A percentile compares a stretch with the other conserved stretches of the same genome.
Evolutionary conservation across 106 monocot genomes (phyloP).

Genomic region (Dioscorea alata): DNA sequence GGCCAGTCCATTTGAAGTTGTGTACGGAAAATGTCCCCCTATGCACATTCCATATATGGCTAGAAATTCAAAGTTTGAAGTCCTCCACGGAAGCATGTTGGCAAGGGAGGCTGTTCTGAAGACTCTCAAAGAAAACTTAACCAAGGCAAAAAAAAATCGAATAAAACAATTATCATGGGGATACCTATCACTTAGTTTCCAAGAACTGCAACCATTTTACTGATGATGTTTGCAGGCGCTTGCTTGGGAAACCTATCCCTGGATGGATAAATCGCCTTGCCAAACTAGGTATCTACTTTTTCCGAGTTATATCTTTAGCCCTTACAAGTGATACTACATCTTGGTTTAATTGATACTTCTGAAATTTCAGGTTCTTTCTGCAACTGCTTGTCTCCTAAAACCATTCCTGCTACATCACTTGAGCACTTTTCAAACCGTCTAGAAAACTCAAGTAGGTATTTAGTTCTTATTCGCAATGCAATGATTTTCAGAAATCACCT

Average conservation of each 20-base stretch:
- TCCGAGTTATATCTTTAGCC: neutral
- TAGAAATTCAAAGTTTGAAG: too few relatives aligned
- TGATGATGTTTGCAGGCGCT: constrained; percentile 44
- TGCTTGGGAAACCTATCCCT: constrained; percentile 62
- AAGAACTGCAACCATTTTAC: constrained; percentile 84
- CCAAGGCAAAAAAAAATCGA: too few relatives aligned
- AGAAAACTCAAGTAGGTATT: constrained; percentile 47
- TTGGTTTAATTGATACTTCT: neutral
- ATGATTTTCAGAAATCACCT: neutral
- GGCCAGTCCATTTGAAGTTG: too few relatives aligned
- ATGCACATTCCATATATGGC: too few relatives aligned
- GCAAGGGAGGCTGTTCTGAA: too few relatives aligned
- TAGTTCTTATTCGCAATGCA: neutral
- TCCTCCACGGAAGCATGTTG: too few relatives aligned
- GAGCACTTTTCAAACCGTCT: constrained; percentile 43
- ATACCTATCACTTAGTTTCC: constrained; percentile 48
- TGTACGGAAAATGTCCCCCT: too few relatives aligned
- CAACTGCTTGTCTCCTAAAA: constrained; percentile 80
- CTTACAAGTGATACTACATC: neutral
- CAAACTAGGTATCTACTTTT: constrained; percentile 38
- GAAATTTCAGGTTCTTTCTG: constrained; percentile 66
- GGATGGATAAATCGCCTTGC: constrained; percentile 71
- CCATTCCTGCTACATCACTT: constrained; percentile 57
- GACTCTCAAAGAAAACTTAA: too few relatives aligned
- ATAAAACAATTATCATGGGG: constrained; percentile 50